Base-by-base conservation (phyloP, 225 moss, liverwort and hornwort genomes). In the Sphagnum contortum region DNA sequence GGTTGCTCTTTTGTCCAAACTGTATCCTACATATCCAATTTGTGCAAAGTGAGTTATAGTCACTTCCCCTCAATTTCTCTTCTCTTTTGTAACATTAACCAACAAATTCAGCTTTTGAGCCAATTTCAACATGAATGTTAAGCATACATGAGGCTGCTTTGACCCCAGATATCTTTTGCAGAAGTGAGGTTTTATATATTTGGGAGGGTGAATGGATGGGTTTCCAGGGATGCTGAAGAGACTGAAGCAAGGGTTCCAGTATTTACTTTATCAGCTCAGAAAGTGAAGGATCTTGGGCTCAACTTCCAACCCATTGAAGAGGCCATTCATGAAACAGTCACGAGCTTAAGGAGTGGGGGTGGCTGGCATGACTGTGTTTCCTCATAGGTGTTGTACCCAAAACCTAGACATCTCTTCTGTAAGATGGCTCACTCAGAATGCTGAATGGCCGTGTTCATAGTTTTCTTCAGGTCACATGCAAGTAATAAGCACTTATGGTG, bases 201-300 rank as follows among this genome's bases (percentile, higher is more conserved):
- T 55, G 11, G 8, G 7, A 54, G 11, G 10, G 45, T 44, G 51
- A 4, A 29, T 9, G 50, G 8, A 3, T 64, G 49, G 5, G 14
- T 9, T 51, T 53, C 14, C 65, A 84, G 83, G 59, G 80, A 61
- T 9, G 61, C 5, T 14, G 67, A 71, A 6, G 69, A 72, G 7
- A 48, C 6, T 10, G 57, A 51, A 62, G 57, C 59, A 6, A 29
- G 0, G 63, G 73, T 62, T 69, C 44, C 13, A 3, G 61, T 69
- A 6, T 68, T 74, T 12, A 8, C 5, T 3, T 78, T 78, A 45
- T 75, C 75, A 66, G 75, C 55, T 50, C 59, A 65, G 2, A 85
- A 68, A 63, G 56, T 81, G 14, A 73, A 81, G 49, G 58, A 77
- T 13, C 65, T 85, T 7, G 81, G 85, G 0, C 65, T 85, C 7